Percentiles rank a stretch among this genome's conserved stretches.
Evolutionary conservation across 2,329 filamentous ascomycete species (phyloP).

Genomic region (Ramularia collo-cygni): DNA sequence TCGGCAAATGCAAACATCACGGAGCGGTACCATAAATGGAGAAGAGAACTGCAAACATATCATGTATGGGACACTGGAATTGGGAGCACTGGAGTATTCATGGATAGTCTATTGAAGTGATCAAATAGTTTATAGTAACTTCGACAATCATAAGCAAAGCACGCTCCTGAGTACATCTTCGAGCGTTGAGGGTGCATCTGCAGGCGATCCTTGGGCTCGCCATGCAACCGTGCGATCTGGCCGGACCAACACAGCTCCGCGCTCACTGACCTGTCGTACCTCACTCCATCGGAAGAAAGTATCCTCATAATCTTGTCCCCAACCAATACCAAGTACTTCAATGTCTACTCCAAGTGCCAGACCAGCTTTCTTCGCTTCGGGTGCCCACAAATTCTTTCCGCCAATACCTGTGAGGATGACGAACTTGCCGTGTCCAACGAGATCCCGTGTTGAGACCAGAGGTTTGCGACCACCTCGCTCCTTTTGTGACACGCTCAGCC

Average conservation of each 20-base stretch:
- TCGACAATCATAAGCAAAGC: too few relatives aligned
- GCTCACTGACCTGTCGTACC: background rate
- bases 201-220: conserved; percentile 34
- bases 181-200: conserved; percentile 46
- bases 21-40: too few relatives aligned
- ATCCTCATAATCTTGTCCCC: conserved; percentile 51
- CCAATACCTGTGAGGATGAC: conserved; percentile 42
- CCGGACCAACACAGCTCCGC: conserved; percentile 3
- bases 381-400: conserved; percentile 44
- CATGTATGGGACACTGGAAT: too few relatives aligned
- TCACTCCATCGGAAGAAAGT: conserved; percentile 46
- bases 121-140: too few relatives aligned
- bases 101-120: too few relatives aligned
- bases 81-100: too few relatives aligned
- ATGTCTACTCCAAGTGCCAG: conserved; percentile 40
- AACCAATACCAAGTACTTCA: conserved; percentile 45
- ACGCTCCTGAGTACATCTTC: too few relatives aligned
- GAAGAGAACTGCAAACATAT: too few relatives aligned
- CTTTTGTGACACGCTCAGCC: conserved; percentile 42
- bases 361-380: conserved; percentile 37
- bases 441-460: conserved; percentile 52
- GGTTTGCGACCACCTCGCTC: conserved; percentile 36
- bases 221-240: conserved; percentile 3
- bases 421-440: conserved; percentile 52
- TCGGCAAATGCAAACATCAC: too few relatives aligned